Evolutionary conservation across 345 rosid species (phyloP).

Genomic region (Pistacia integerrima): DNA sequence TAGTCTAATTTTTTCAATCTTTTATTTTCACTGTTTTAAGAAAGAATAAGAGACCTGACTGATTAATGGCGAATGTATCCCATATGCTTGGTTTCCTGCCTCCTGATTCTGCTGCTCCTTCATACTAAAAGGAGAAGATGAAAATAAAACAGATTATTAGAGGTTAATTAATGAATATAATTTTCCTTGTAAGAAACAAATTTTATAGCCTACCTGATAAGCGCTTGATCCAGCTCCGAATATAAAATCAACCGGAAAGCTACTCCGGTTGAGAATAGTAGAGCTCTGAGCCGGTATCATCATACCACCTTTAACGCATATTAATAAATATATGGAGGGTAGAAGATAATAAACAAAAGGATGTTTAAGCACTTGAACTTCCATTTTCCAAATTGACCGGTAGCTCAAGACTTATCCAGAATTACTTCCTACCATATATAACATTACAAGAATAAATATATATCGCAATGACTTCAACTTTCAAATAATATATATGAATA

Average conservation of each 20-base stretch:
- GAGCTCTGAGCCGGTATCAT: background rate
- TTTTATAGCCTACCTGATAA: conserved; percentile 13
- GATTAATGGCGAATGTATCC: conserved; percentile 14
- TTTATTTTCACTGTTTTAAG: background rate
- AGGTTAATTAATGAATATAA: too few species aligned
- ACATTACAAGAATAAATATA: background rate
- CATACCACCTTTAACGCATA: background rate
- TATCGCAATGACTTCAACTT: too few species aligned
- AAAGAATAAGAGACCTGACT: background rate
- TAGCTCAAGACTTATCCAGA: background rate
- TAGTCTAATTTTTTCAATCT: too few species aligned
- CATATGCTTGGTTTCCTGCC: conserved; percentile 26
- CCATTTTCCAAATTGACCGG: background rate
- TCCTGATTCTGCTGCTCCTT: conserved; percentile 18
- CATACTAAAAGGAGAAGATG: conserved; percentile 10
- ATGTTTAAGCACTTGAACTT: background rate
- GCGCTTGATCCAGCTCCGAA: conserved; percentile 21
- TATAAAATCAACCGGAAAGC: conserved; percentile 14
- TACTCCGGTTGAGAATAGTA: conserved; percentile 7
- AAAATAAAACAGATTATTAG: background rate
- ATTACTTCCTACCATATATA: background rate
- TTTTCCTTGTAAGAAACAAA: too few species aligned
- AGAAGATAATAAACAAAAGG: background rate
- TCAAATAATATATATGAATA: too few species aligned
- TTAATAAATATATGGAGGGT: background rate